Percentiles rank a stretch among this genome's conserved stretches.
Conservation (phyloP, 129 eudicot species). For the Chrysanthemum makinoi region DNA sequence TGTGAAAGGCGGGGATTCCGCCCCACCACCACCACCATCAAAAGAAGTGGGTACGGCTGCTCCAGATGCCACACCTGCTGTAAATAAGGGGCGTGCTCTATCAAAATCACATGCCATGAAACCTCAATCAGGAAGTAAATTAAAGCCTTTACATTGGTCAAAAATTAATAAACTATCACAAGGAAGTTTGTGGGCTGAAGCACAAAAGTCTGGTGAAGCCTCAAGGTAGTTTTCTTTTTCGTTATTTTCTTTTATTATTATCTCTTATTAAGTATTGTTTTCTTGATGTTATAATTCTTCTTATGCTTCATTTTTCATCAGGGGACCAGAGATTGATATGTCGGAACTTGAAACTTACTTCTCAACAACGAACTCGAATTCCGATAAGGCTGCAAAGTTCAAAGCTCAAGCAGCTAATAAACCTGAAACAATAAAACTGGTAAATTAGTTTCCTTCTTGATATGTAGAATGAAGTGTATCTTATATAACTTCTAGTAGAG, state of each 20-base stretch:
- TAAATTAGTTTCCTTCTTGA: constrained; percentile 31
- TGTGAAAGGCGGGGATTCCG: constrained; percentile 24
- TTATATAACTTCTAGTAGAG: not conserved
- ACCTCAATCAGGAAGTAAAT: constrained; percentile 50
- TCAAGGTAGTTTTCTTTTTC: constrained; percentile 48
- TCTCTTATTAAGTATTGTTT: not conserved
- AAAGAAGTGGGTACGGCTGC: constrained; percentile 16
- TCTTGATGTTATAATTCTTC: not conserved
- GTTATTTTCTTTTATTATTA: not conserved
- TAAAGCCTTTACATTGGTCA: constrained; percentile 94
- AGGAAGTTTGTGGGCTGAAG: constrained; percentile 98
- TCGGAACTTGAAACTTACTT: constrained; percentile 89
- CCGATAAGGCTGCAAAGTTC: constrained; percentile 41
- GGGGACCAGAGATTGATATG: constrained; percentile 89
- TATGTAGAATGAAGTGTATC: not conserved
- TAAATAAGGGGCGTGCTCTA: constrained; percentile 40
- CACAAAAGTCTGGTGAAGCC: constrained; percentile 72
- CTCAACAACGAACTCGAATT: constrained; percentile 55
- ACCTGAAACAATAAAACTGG: constrained; percentile 85
- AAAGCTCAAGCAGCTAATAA: constrained; percentile 41
- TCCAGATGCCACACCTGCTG: constrained; percentile 42
- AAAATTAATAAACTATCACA: constrained; percentile 70
- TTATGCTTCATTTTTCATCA: constrained; percentile 29
- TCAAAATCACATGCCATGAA: constrained; percentile 50
- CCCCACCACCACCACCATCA: constrained; percentile 32